Evolutionary conservation across 139 green algal species (phyloP).

Genomic region (Chlorella sorokiniana): DNA sequence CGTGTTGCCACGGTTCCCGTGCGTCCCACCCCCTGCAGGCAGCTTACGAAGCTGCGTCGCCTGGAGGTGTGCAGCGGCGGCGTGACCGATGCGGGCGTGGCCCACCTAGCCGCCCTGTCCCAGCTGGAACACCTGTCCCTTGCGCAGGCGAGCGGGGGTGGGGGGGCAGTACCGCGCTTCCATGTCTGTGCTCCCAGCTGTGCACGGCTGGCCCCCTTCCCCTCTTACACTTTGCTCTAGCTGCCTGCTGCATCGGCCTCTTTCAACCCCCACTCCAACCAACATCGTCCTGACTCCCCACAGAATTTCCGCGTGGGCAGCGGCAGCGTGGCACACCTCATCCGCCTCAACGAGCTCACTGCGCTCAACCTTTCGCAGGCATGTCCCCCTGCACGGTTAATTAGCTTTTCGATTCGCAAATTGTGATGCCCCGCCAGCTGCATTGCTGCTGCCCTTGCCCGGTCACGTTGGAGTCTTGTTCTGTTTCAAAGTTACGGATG

Average conservation of each 20-base stretch:
- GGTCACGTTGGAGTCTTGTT: no score
- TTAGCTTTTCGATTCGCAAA: background rate
- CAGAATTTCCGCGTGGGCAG: conserved; percentile 50
- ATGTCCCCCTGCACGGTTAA: background rate
- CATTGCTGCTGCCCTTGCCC: background rate
- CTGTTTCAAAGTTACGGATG: no score
- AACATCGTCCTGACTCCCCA: background rate
- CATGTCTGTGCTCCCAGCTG: background rate
- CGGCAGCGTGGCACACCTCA: conserved; percentile 17
- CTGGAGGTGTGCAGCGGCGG: conserved; percentile 48
- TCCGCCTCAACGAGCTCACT: conserved; percentile 35
- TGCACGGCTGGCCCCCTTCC: background rate
- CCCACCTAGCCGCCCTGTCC: conserved; percentile 12
- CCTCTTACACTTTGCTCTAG: background rate
- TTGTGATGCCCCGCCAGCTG: background rate
- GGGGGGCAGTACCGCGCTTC: background rate
- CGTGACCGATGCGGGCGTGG: conserved; percentile 39
- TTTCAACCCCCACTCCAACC: background rate
- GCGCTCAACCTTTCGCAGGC: conserved; percentile 54
- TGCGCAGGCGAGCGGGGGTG: background rate
- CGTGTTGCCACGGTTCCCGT: no score
- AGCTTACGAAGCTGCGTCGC: conserved; percentile 30
- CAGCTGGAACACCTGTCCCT: conserved; percentile 34
- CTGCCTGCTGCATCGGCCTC: background rate
- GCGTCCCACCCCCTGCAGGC: conserved; percentile 1